Evolutionary conservation across 1,284 basidiomycete genomes (phyloP).

Genomic region (Boletellus sp.): DNA sequence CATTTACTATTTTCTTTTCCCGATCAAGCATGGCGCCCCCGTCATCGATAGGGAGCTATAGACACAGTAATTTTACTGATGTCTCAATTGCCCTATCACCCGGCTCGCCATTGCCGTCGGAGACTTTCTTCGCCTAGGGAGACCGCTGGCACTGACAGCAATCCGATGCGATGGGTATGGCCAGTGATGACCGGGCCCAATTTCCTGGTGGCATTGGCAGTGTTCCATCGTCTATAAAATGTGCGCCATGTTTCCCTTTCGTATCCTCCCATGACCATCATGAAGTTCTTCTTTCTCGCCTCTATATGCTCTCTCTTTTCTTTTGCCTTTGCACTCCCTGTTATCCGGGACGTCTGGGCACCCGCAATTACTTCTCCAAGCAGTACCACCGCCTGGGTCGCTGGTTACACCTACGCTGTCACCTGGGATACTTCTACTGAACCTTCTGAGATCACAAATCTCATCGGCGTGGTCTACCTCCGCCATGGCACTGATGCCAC

Average conservation of each 20-base stretch:
- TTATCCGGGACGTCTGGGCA: slow-evolving; percentile 44
- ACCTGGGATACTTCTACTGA: slow-evolving; percentile 44
- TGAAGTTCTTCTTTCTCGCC: slow-evolving; percentile 10
- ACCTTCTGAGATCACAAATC: slow-evolving; percentile 47
- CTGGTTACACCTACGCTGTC: slow-evolving; percentile 41
- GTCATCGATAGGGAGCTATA: no score
- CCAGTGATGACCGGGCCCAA: neutral
- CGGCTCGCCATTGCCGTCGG: no score
- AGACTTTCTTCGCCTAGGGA: neutral
- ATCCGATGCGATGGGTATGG: neutral
- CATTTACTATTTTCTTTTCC: no score
- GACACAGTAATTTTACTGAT: no score
- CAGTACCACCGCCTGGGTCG: slow-evolving; percentile 38
- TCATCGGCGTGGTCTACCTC: slow-evolving; percentile 38
- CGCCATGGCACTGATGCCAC: slow-evolving; percentile 31
- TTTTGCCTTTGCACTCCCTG: slow-evolving; percentile 15
- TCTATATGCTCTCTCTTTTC: slow-evolving; percentile 20
- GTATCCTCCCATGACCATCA: slow-evolving; percentile 5
- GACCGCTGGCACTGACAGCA: no score
- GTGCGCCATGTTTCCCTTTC: neutral
- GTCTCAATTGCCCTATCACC: no score
- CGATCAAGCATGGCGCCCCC: no score
- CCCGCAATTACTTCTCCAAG: slow-evolving; percentile 42
- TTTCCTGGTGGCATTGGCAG: neutral
- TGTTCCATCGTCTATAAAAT: slow-evolving; percentile 17